Evolutionary conservation across 2,329 filamentous ascomycete genomes (phyloP), one percentile per base, ranked within the genome.

Genomic region (Penicillium expansum): DNA sequence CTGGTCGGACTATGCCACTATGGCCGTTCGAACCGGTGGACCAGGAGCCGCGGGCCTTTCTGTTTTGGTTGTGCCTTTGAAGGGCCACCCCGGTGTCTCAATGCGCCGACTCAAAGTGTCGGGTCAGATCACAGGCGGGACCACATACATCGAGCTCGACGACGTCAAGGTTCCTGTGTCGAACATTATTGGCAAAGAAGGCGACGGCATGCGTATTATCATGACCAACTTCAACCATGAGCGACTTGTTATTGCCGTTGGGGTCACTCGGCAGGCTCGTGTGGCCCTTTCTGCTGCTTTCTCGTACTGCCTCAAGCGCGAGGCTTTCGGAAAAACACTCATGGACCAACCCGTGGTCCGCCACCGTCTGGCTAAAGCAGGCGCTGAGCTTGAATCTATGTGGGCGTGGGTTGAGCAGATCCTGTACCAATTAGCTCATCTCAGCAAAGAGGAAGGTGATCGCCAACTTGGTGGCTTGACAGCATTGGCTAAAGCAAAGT

Each of bases 211-310:
- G 87, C 81, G 79, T 57, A 89, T 89, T 67, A 83, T 89, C 67
- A 90, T 89, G 86, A 87, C 84, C 52, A 90, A 91, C 74, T 91
- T 91, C 81, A 91, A 91, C 75, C 88, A 91, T 71, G 89, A 92
- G 71, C 83, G 88, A 0, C 77, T 91, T 11, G 80, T 80, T 16
- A 89, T 91, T 60, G 79, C 85, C 0, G 83, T 91, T 14, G 82
- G 83, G 0, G 81, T 83, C 1, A 88, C 86, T 1, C 79, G 88
- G 3, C 80, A 86, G 65, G 80, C 86, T 0, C 79, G 83, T 9
- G 84, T 88, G 2, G 86, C 84, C 1, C 75, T 89, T 1, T 73
- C 78, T 14, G 70, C 83, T 0, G 86, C 86, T 0, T 83, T 87
- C 62, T 81, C 82, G 50, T 88, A 89, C 65, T 81, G 82, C 24